Base-by-base conservation (phyloP, 208 protist species). In the Phytomonas francai region DNA sequence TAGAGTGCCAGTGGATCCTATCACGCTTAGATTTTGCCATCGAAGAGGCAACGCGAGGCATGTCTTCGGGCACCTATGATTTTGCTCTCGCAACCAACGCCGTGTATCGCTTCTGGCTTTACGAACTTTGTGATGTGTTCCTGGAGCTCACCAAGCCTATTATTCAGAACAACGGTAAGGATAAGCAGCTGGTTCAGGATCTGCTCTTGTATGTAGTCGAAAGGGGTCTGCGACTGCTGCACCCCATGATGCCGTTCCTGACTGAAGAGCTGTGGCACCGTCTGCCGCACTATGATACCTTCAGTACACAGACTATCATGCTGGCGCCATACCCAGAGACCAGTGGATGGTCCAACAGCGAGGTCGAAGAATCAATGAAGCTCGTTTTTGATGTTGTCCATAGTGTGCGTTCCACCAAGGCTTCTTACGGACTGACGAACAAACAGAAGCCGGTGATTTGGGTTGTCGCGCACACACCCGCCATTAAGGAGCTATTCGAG, bases 241-340 rank as follows among this genome's bases (percentile, higher is more conserved):
- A 99, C 77, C 98, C 99, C 36, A 98, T 99, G 82, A 99, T 99
- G 98, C 99, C 99, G 29, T 99, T 98, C 75, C 70, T 99, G 34
- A 99, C 98, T 27, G 99, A 99, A 88, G 98, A 99, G 77, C 73
- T 99, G 1, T 99, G 97, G 93, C 98, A 99, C 79, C 89, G 83
- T 51, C 78, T 98, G 65, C 94, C 94, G 12, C 80, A 95, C 76
- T 91, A 86, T 74, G 71, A 56, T 65, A 91, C 68, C 59, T 98
- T 80, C 83, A 71, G 54, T 3, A 77, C 63, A 32, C 70, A 94
- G 45, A 83, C 78, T 12, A 97, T 97, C 73, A 97, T 97, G 91
- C 77, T 97, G 19, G 82, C 87, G 0, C 73, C 81, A 56, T 97
- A 97, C 72, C 92, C 93, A 19, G 65, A 76, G 34, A 54, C 76